Base-by-base conservation (phyloP, 176 grass and related monocot species). In the Poa annua region DNA sequence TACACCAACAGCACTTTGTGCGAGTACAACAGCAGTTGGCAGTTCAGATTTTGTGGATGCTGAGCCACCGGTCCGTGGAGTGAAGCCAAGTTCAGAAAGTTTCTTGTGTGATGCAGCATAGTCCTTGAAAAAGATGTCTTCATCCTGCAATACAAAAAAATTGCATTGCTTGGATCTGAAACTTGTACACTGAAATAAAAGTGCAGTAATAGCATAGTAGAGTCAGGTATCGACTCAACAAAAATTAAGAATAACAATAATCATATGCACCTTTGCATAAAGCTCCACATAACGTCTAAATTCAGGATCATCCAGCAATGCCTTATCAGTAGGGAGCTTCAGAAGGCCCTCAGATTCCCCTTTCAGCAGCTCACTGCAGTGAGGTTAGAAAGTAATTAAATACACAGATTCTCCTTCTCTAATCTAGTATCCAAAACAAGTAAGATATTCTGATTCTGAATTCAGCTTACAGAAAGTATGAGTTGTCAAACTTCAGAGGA, bases 31-130 rank as follows among this genome's bases (percentile, higher is more conserved):
- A 54, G 51, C 67, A 16, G 64, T 85, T 66, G 83, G 32, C 21
- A 85, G 22, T 33, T 92, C 86, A 32, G 75, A 44, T 88, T 89
- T 92, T 48, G 81, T n/a, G 41, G 84, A 78, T 45, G 84, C 89
- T 47, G 80, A 0, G n/a, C 85, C 90, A 11, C 84, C 69, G 52
- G 33, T 75, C 56, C 83, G 78, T 15, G 89, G 85, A 51, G 79
- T 76, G 50, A 99, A 96, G 53, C 96, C 93, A 32, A 92, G 87
- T 87, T 99, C 93, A 25, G 96, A 99, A 35, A 94, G 80, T 65
- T 99, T 96, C 89, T 99, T 99, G 74, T 96, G 96, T 35, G 93
- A 96, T 81, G 93, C 93, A 35, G 89, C 91, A 26, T 99, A 96
- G 33, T 96, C 93, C 65, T 94, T 99, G 83, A 96, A 96, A 64